Conservation (phyloP, 768 basidiomycete species). For the Hericium erinaceus region DNA sequence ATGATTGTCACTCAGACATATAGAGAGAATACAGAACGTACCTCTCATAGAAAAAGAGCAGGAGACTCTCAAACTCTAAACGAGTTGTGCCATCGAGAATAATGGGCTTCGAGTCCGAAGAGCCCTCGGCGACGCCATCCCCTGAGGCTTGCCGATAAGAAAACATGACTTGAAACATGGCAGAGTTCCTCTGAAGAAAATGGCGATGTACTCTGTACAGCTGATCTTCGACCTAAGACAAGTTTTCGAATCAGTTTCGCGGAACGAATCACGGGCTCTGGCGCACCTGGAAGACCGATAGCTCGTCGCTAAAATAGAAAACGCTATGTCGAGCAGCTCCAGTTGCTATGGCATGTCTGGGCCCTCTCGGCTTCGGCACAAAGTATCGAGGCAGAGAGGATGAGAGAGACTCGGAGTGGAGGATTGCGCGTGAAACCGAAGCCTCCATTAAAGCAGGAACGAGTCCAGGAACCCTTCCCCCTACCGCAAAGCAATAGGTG, state of each 20-base stretch:
- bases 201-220: not conserved
- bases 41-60: not conserved
- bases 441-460: too few species aligned
- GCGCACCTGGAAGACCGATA: not conserved
- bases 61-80: not conserved
- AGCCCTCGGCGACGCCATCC: not conserved
- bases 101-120: not conserved
- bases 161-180: constrained; percentile 4
- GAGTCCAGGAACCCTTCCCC: too few species aligned
- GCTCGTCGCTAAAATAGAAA: not conserved
- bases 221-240: not conserved
- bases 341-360: not conserved
- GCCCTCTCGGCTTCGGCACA: not conserved
- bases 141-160: not conserved
- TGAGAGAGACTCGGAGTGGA: not conserved
- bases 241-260: not conserved
- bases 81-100: not conserved
- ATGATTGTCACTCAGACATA: too few species aligned
- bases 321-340: not conserved
- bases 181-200: not conserved
- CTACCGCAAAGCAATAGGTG: too few species aligned
- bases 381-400: not conserved
- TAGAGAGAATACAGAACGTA: not conserved
- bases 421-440: not conserved
- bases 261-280: not conserved